Evolutionary conservation across 1,284 basidiomycete species (phyloP), one percentile per base, ranked within the genome.

Genomic region (Hemileia vastatrix): DNA sequence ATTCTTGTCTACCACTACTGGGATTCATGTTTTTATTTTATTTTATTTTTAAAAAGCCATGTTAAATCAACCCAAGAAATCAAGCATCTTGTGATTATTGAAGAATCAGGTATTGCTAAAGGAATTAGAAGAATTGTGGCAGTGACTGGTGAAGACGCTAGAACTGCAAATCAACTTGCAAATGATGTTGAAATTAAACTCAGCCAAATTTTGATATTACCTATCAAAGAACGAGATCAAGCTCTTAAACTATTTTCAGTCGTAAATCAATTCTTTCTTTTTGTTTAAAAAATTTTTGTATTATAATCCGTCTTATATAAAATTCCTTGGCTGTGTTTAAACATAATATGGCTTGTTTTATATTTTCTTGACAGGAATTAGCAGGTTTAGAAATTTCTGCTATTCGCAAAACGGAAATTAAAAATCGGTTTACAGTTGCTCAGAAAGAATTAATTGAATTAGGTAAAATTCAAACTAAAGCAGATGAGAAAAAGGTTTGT

Each of bases 101-200:
- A 98, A 74, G 95, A 98, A 77, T 88, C 88, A 5, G 93, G 93
- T 52, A 98, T 98, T 69, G 95, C 94, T 31, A 98, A 97, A 80
- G 94, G 94, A 47, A 94, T 96, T 69, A 86, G 95, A 63, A 85
- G 94, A 57, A 86, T 99, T 63, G 86, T 89, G 49, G 94, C 92
- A 18, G 86, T 99, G 43, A 97, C 95, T 1, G 94, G 94, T 15
- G 84, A 92, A 70, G 92, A 97, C 76, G 94, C 94, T 0, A 82
- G 85, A 23, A 85, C 86, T 40, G 91, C 88, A 3, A 85, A 83
- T 5, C 84, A 86, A 32, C 76, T 82, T 48, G 90, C 89, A 1
- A 81, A 83, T 65, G 81, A 82, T 19, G 81, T 91, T 48, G 81
- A 82, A 64, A 78, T 80, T 3, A 82, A 82, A 65, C 81, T 97